phyloP scores from a whole-genome alignment of 2,329 filamentous ascomycete species.

The Fusarium concolor region DNA sequence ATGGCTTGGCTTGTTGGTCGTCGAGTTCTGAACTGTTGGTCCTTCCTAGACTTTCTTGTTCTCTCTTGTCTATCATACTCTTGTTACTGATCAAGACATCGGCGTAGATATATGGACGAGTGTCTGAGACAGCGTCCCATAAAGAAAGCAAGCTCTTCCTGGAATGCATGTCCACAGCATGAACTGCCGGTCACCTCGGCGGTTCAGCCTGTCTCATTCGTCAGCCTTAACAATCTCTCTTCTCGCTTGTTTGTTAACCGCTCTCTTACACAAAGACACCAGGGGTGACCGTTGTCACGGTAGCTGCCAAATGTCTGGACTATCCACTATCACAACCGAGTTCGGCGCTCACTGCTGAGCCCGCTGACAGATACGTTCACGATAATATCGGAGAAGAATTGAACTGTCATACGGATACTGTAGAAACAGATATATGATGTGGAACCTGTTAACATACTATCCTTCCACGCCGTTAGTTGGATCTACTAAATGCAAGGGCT shows the following conservation, averaged over 20 bases:
- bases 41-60: background rate
- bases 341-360: background rate
- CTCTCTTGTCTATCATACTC: background rate
- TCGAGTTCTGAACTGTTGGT: background rate
- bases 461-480: background rate
- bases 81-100: constrained; percentile 22
- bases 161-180: constrained; percentile 17
- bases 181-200: constrained; percentile 22
- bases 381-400: background rate
- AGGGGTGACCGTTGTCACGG: constrained; percentile 11
- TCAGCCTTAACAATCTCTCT: constrained; percentile 29
- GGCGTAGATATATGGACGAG: constrained; percentile 10
- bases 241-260: constrained; percentile 5
- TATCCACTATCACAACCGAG: constrained; percentile 17
- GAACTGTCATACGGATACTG: background rate
- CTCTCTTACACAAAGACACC: constrained; percentile 8
- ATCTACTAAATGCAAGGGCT: constrained; percentile 2
- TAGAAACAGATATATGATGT: background rate
- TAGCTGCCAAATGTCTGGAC: constrained; percentile 3
- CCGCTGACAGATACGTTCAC: background rate
- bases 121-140: constrained; percentile 29
- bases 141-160: constrained; percentile 17
- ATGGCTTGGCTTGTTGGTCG: background rate
- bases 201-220: constrained; percentile 23
- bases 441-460: background rate